Evolutionary conservation across 192 early-diverging fungal genomes (phyloP).

Genomic region (Umbelopsis ramanniana): DNA sequence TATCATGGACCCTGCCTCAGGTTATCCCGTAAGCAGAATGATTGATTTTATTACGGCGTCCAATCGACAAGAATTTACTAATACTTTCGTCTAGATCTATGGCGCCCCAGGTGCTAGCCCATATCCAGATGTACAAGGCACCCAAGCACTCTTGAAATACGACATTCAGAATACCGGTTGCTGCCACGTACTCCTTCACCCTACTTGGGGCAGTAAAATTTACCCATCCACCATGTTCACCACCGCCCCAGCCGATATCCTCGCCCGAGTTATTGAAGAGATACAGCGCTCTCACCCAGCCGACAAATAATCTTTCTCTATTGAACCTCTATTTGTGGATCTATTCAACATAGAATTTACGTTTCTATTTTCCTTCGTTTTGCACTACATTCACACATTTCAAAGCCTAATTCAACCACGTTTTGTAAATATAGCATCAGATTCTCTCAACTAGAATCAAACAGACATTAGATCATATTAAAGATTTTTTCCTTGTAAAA

Average conservation of each 20-base stretch:
- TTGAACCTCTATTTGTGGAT: background rate
- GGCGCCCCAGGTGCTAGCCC: conserved; percentile 71
- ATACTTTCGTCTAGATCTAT: conserved; percentile 47
- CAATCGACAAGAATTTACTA: no score
- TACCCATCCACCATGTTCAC: conserved; percentile 92
- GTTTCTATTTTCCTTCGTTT: conserved; percentile 11
- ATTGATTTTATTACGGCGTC: background rate
- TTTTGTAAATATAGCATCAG: conserved; percentile 7
- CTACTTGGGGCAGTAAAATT: conserved; percentile 85
- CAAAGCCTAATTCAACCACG: conserved; percentile 10
- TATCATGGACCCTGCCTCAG: conserved; percentile 90
- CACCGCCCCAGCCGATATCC: conserved; percentile 64
- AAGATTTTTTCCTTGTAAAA: conserved; percentile 1
- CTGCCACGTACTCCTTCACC: conserved; percentile 86
- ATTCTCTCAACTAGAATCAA: conserved; percentile 6
- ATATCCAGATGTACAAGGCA: conserved; percentile 91
- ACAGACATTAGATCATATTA: conserved; percentile 21
- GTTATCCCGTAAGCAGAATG: conserved; percentile 66
- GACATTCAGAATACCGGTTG: conserved; percentile 77
- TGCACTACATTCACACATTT: background rate
- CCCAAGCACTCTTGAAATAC: conserved; percentile 76
- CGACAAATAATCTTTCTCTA: background rate
- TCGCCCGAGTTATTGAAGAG: conserved; percentile 40
- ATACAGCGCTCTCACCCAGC: background rate
- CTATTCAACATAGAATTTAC: conserved; percentile 24